Evolutionary conservation across 1,139 yeast genomes (phyloP).

Genomic region (Scheffersomyces quercinus): DNA sequence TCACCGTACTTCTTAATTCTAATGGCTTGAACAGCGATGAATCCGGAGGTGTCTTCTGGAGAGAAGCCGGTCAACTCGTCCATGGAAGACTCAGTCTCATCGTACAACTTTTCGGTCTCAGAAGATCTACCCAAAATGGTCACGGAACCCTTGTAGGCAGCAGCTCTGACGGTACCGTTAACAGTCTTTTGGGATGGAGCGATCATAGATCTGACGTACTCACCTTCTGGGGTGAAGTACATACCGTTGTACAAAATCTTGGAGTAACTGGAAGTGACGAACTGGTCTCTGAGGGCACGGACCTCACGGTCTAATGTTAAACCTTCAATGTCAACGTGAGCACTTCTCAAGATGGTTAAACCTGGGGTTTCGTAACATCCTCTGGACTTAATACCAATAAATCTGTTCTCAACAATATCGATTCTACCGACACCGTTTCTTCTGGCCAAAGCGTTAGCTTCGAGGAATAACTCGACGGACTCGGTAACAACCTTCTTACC

Average conservation of each 20-base stretch:
- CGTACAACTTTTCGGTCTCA: slow-evolving; percentile 92
- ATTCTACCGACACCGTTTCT: slow-evolving; percentile 99
- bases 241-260: slow-evolving; percentile 93
- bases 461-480: slow-evolving; percentile 88
- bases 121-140: slow-evolving; percentile 90
- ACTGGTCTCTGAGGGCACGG: slow-evolving; percentile 92
- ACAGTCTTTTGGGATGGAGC: slow-evolving; percentile 92
- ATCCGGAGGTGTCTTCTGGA: slow-evolving; percentile 96
- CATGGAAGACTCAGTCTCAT: slow-evolving; percentile 98
- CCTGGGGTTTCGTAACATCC: slow-evolving; percentile 99
- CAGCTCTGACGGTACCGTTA: slow-evolving; percentile 93
- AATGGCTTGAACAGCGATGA: slow-evolving; percentile 96
- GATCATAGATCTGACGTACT: slow-evolving; percentile 90
- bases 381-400: slow-evolving; percentile 97
- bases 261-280: slow-evolving; percentile 91
- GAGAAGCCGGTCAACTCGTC: slow-evolving; percentile 98
- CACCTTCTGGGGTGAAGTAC: slow-evolving; percentile 98
- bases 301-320: slow-evolving; percentile 96
- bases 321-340: slow-evolving; percentile 97
- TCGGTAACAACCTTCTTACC: slow-evolving; percentile 65
- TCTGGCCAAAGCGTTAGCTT: slow-evolving; percentile 94
- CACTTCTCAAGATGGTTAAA: slow-evolving; percentile 85
- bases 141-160: slow-evolving; percentile 89
- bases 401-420: slow-evolving; percentile 98
- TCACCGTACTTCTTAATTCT: slow-evolving; percentile 98